Conservation (phyloP, 495 filamentous ascomycete genomes). For the Aspergillus olivimuriae region DNA sequence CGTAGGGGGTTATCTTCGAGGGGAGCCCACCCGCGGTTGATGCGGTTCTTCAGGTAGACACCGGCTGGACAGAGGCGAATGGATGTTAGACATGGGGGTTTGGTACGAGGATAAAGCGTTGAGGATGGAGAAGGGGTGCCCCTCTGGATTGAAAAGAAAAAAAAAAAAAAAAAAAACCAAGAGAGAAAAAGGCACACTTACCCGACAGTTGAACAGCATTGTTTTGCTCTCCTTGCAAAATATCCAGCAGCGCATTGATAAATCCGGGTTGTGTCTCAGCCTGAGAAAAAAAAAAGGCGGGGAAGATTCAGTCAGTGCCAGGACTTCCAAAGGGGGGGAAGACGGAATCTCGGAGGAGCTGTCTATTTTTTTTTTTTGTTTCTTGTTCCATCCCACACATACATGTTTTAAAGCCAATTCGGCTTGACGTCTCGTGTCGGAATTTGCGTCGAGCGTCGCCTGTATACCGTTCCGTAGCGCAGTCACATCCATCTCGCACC, state of each 20-base stretch:
- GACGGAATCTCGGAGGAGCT: slow-evolving; percentile 8
- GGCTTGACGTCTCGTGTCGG: slow-evolving; percentile 75
- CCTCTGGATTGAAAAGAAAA: slow-evolving; percentile 1
- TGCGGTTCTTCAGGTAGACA: slow-evolving; percentile 95
- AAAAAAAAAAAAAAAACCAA: slow-evolving; percentile 7
- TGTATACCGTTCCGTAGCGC: slow-evolving; percentile 81
- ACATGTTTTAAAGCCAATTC: slow-evolving; percentile 94
- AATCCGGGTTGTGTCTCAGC: slow-evolving; percentile 89
- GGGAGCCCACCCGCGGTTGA: slow-evolving; percentile 81
- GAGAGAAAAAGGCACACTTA: slow-evolving; percentile 36
- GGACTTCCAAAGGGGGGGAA: neutral
- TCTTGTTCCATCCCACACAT: slow-evolving; percentile 40
- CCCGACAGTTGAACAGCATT: slow-evolving; percentile 77
- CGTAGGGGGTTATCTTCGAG: slow-evolving; percentile 59
- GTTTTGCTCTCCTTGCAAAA: slow-evolving; percentile 82
- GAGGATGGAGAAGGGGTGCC: no score
- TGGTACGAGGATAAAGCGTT: no score
- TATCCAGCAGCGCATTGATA: slow-evolving; percentile 82
- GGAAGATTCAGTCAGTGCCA: neutral
- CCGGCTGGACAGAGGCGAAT: slow-evolving; percentile 63
- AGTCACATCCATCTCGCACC: slow-evolving; percentile 73
- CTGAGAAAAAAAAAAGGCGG: slow-evolving; percentile 38
- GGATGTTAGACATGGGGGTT: no score
- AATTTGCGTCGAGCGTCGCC: slow-evolving; percentile 79
- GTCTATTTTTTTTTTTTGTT: no score